phyloP scores from a whole-genome alignment of 768 basidiomycete genomes.

The Hydnum rufescens region DNA sequence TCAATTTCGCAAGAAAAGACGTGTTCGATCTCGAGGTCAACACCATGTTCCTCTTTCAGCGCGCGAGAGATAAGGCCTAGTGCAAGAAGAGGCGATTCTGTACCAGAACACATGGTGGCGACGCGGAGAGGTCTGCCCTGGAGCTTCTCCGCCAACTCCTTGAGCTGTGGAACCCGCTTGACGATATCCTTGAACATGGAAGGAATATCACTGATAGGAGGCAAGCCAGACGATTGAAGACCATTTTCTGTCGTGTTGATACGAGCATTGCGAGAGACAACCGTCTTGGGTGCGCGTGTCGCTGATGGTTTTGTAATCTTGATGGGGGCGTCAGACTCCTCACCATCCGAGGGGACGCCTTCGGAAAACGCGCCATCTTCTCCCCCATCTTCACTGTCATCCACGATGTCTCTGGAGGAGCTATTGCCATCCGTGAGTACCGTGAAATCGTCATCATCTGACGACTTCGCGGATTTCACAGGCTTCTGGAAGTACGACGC shows the following conservation, averaged over 20 bases:
- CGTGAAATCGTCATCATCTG: too few relatives aligned
- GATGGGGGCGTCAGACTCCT: neutral
- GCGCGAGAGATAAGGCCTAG: constrained; percentile 65
- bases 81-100: constrained; percentile 84
- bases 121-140: constrained; percentile 72
- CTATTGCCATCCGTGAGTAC: too few relatives aligned
- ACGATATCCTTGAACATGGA: constrained; percentile 26
- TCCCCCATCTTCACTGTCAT: neutral
- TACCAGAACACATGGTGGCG: constrained; percentile 96
- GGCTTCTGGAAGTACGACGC: neutral
- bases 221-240: constrained; percentile 43
- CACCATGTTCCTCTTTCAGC: constrained; percentile 42
- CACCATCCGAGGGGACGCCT: neutral
- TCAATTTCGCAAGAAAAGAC: constrained; percentile 96
- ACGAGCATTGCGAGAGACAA: neutral
- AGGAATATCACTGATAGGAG: constrained; percentile 53
- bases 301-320: neutral
- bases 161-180: constrained; percentile 12
- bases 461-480: too few relatives aligned
- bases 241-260: constrained; percentile 10
- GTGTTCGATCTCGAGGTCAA: constrained; percentile 60
- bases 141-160: constrained; percentile 15
- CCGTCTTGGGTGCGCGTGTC: neutral
- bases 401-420: neutral
- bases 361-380: neutral